phyloP scores from a whole-genome alignment of 1,139 yeast genomes.

The Taphrina deformans region DNA sequence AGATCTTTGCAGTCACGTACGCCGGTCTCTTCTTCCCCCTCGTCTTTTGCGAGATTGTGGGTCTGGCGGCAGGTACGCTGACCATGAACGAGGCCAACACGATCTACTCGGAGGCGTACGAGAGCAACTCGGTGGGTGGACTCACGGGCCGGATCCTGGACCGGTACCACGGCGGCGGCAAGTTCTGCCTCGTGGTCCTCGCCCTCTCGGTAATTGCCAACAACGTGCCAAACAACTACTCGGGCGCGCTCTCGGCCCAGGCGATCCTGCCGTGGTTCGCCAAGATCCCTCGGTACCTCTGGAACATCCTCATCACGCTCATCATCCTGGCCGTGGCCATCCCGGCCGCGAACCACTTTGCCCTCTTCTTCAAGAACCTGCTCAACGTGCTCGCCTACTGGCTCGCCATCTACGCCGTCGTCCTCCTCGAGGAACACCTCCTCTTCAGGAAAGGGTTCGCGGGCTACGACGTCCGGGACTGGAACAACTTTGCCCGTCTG shows the following conservation, averaged over 20 bases:
- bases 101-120: slow-evolving; percentile 57
- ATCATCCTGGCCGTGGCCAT: slow-evolving; percentile 80
- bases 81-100: slow-evolving; percentile 50
- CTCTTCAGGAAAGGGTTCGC: slow-evolving; percentile 64
- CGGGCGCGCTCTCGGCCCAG: slow-evolving; percentile 81
- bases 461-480: slow-evolving; percentile 64
- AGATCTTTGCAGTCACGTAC: slow-evolving; percentile 64
- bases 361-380: slow-evolving; percentile 71
- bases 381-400: slow-evolving; percentile 91
- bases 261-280: slow-evolving; percentile 72
- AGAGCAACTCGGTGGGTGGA: slow-evolving; percentile 70
- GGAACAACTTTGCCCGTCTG: slow-evolving; percentile 56
- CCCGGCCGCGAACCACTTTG: slow-evolving; percentile 78
- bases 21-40: slow-evolving; percentile 68
- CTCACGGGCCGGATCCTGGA: slow-evolving; percentile 75
- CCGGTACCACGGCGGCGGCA: slow-evolving; percentile 79
- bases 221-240: slow-evolving; percentile 90
- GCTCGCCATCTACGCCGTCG: slow-evolving; percentile 78
- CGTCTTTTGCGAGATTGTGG: slow-evolving; percentile 71
- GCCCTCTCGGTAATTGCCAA: slow-evolving; percentile 84
- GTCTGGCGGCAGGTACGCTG: slow-evolving; percentile 76
- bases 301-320: slow-evolving; percentile 77
- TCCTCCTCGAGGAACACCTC: slow-evolving; percentile 74
- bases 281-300: slow-evolving; percentile 72
- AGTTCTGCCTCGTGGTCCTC: slow-evolving; percentile 79